Evolutionary conservation across 1,284 basidiomycete species (phyloP).

Genomic region (Hortiboletus rubellus): DNA sequence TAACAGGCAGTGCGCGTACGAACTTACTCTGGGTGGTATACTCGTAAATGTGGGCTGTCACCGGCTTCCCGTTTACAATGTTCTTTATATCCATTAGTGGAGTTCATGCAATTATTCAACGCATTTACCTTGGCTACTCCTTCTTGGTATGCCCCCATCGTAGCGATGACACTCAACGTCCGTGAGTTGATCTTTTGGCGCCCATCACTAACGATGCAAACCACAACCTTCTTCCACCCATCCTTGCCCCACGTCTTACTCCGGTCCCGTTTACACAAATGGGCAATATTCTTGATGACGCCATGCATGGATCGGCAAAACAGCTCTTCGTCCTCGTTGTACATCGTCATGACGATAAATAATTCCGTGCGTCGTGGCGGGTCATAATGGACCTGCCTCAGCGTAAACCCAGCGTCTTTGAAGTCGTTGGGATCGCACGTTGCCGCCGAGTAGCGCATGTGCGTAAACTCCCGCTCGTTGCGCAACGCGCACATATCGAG

Average conservation of each 20-base stretch:
- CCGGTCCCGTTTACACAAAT: conserved; percentile 78
- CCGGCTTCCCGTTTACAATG: conserved; percentile 81
- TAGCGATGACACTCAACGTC: conserved; percentile 82
- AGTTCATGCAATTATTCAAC: background rate
- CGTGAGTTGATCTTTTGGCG: conserved; percentile 84
- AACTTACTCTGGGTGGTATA: conserved; percentile 83
- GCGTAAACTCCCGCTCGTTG: conserved; percentile 87
- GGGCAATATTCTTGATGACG: conserved; percentile 85
- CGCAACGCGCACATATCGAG: conserved; percentile 75
- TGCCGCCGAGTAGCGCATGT: conserved; percentile 93
- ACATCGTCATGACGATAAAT: conserved; percentile 83
- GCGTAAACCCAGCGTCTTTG: conserved; percentile 73
- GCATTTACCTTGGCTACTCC: conserved; percentile 80
- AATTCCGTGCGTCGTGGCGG: conserved; percentile 84
- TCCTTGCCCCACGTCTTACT: conserved; percentile 96
- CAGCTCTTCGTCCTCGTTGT: conserved; percentile 74
- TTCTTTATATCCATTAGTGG: conserved; percentile 45
- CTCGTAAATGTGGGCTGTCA: conserved; percentile 93
- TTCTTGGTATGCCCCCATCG: conserved; percentile 86
- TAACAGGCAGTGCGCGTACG: background rate
- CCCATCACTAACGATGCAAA: conserved; percentile 54
- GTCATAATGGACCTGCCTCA: conserved; percentile 82
- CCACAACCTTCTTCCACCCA: conserved; percentile 91
- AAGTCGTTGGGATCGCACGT: conserved; percentile 94
- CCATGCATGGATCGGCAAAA: conserved; percentile 91